Evolutionary conservation across 2,329 filamentous ascomycete species (phyloP).

Genomic region (Tolypocladium capitatum): DNA sequence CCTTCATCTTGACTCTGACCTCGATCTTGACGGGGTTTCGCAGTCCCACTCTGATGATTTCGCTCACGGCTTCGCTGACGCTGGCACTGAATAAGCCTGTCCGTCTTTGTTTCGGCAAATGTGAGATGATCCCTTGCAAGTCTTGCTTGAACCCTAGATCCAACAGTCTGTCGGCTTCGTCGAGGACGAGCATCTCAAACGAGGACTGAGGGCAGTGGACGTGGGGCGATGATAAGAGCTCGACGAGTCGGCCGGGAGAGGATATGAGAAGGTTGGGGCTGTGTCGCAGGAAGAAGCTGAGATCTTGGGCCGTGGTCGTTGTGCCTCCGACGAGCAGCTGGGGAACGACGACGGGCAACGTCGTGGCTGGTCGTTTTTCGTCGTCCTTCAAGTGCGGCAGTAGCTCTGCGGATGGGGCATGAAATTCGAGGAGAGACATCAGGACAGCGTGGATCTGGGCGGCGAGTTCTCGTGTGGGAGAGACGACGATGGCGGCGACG

Average conservation of each 20-base stretch:
- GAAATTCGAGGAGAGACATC: slow-evolving; percentile 65
- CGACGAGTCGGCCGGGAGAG: slow-evolving; percentile 79
- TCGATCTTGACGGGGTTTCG: slow-evolving; percentile 91
- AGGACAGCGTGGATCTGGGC: slow-evolving; percentile 81
- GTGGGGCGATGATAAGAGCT: slow-evolving; percentile 73
- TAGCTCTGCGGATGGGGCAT: slow-evolving; percentile 60
- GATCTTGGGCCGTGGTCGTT: slow-evolving; percentile 67
- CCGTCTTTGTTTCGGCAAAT: slow-evolving; percentile 81
- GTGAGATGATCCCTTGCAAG: slow-evolving; percentile 68
- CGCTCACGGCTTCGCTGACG: slow-evolving; percentile 87
- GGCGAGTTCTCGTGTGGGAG: slow-evolving; percentile 81
- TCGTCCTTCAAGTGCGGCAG: slow-evolving; percentile 41
- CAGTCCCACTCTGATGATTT: slow-evolving; percentile 82
- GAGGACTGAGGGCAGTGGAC: slow-evolving; percentile 79
- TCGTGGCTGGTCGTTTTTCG: slow-evolving; percentile 37
- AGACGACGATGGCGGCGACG: slow-evolving; percentile 80
- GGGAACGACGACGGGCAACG: slow-evolving; percentile 51
- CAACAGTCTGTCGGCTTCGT: slow-evolving; percentile 85
- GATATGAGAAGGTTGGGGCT: slow-evolving; percentile 83
- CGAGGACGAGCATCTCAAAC: slow-evolving; percentile 84
- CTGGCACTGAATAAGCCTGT: slow-evolving; percentile 92
- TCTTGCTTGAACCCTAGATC: slow-evolving; percentile 92
- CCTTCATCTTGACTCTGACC: slow-evolving; percentile 72
- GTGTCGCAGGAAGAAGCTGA: slow-evolving; percentile 69
- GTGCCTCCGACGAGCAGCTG: slow-evolving; percentile 80